These are phyloP conservation scores for Leishmania gerbilli DNA, from an alignment of 208 protist genomes.

Conservation along the genomic window DNA sequence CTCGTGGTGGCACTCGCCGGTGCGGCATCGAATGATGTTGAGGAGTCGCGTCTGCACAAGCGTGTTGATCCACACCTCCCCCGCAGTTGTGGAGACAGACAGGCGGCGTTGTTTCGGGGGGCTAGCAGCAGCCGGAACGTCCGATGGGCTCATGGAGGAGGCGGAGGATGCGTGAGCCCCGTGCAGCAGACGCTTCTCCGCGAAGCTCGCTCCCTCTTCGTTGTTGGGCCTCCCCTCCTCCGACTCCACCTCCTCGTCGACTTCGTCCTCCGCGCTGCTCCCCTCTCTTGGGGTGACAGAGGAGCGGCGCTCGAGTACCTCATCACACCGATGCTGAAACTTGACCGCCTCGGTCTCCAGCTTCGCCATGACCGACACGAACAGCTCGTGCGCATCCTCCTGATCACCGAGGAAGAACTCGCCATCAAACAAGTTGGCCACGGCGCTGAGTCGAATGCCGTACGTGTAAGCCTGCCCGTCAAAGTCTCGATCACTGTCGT, in stretches of 20 bases:
- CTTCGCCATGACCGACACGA: constrained; percentile 58
- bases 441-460: constrained; percentile 24
- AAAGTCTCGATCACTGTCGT: constrained; percentile 23
- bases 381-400: constrained; percentile 87
- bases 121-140: neutral
- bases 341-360: constrained; percentile 69
- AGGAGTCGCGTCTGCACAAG: constrained; percentile 66
- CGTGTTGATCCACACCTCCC: constrained; percentile 65
- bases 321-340: constrained; percentile 33
- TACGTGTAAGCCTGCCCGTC: constrained; percentile 26
- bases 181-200: neutral
- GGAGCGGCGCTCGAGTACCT: constrained; percentile 3
- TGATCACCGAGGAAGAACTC: constrained; percentile 79
- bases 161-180: neutral
- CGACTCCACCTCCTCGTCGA: neutral
- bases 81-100: constrained; percentile 18
- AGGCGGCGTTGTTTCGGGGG: neutral
- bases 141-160: neutral
- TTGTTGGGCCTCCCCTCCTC: neutral
- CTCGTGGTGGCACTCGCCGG: constrained; percentile 60
- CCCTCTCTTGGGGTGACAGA: neutral
- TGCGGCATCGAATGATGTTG: constrained; percentile 81
- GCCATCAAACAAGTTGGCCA: constrained; percentile 39
- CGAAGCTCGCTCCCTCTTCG: neutral
- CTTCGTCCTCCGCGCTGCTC: neutral